Evolutionary conservation across 2,329 filamentous ascomycete species (phyloP).

Genomic region (Verticillium longisporum): DNA sequence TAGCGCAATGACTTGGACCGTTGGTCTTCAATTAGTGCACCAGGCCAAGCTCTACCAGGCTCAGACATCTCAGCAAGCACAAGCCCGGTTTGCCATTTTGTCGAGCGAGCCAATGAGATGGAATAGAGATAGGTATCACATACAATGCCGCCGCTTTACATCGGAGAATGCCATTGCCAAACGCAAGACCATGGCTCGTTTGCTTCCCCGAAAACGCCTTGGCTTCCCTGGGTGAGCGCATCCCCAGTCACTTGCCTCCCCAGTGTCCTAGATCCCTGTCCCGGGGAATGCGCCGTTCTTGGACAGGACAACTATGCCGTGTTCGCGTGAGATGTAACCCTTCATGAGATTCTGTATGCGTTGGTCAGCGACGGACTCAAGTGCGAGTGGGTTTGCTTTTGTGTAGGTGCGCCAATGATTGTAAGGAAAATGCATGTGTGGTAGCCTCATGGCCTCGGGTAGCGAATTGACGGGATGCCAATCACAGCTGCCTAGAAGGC

Average conservation of each 20-base stretch:
- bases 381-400: background rate
- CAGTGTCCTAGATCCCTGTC: constrained; percentile 54
- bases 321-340: constrained; percentile 90
- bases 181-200: background rate
- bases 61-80: background rate
- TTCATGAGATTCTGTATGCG: constrained; percentile 79
- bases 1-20: background rate
- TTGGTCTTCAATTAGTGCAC: background rate
- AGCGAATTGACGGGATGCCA: background rate
- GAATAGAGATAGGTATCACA: background rate
- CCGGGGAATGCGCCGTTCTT: constrained; percentile 92
- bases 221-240: background rate
- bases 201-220: background rate
- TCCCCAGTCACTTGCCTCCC: background rate
- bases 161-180: background rate
- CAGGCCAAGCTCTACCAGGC: background rate
- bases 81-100: background rate
- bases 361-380: constrained; percentile 23
- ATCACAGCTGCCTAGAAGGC: background rate
- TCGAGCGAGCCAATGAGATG: background rate
- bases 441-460: background rate
- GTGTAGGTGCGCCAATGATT: background rate
- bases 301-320: constrained; percentile 84
- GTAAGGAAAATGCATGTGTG: background rate
- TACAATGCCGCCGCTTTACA: background rate